These are phyloP conservation scores for Fennellomyces sp. DNA, from an alignment of 371 early-diverging fungal genomes.

Conservation along the genomic window DNA sequence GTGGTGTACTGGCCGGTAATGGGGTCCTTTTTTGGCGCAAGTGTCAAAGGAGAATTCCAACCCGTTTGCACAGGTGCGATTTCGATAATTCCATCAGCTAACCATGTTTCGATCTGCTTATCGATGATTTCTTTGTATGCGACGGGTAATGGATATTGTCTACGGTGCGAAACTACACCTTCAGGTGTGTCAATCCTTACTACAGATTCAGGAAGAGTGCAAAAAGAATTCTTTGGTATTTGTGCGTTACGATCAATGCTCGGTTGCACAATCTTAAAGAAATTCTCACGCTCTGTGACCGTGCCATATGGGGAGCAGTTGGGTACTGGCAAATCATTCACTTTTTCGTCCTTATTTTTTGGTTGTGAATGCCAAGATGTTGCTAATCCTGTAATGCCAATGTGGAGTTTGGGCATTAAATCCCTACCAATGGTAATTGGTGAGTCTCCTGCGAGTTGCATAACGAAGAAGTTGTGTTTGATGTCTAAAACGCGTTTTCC, in stretches of 20 bases:
- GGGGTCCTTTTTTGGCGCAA: conserved; percentile 31
- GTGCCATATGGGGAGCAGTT: conserved; percentile 23
- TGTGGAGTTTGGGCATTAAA: conserved; percentile 9
- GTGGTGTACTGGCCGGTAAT: conserved; percentile 13
- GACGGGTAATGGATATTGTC: conserved; percentile 18
- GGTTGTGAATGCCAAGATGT: not conserved
- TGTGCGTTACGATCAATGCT: conserved; percentile 6
- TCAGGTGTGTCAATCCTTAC: conserved; percentile 9
- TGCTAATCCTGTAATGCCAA: conserved; percentile 8
- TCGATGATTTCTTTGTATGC: not conserved
- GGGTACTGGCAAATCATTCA: conserved; percentile 5
- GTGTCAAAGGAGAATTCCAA: conserved; percentile 26
- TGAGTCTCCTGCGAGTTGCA: conserved; percentile 4
- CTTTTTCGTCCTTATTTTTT: not conserved
- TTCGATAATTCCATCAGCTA: conserved; percentile 4
- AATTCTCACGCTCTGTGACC: conserved; percentile 8
- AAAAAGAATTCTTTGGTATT: conserved; percentile 13
- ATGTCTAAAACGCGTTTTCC: conserved; percentile 1
- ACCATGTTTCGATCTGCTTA: conserved; percentile 11
- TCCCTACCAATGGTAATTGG: conserved; percentile 7
- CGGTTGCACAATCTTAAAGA: conserved; percentile 5
- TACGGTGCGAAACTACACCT: conserved; percentile 2
- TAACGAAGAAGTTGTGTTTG: conserved; percentile 1
- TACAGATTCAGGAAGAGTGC: conserved; percentile 21
- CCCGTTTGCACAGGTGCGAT: not conserved